Evolutionary conservation across 2,329 filamentous ascomycete genomes (phyloP), one percentile per base, ranked within the genome.

Genomic region (Verticillium isaacii): DNA sequence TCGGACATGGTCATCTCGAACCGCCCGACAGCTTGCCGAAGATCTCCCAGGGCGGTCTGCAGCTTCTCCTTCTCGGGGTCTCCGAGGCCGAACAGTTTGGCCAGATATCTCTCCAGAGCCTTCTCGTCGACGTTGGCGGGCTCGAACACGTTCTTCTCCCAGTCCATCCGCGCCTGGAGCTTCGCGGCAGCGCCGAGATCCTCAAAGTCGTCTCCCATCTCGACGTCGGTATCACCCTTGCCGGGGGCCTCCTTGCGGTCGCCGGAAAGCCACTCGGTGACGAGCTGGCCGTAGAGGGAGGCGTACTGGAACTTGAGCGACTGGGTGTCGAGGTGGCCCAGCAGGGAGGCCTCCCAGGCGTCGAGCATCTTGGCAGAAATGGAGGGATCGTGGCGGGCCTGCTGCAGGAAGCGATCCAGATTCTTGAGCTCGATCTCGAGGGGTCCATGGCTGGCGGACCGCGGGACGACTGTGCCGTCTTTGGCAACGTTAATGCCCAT

Each of bases 231-330:
- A 59, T 68, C 65, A 5, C 54, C 59, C 7, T 62, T 61, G 5
- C 58, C 62, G 12, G 19, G 6, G 17, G 34, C 56, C 12, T 15
- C 32, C 5, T 19, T 41, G 8, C 62, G 32, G 65, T 71, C 63
- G 2, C 71, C 71, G 0, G 74, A 74, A 1, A 81, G 70, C 79
- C 78, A 82, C 63, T 82, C 80, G 0, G 74, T 80, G n/a, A 80
- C 78, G 4, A 82, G 72, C 57, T 78, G 71, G 2, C 76, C 78
- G 54, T 81, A 81, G 2, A 82, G 70, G 9, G 75, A 74, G 0
- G 80, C 78, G 56, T 78, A 80, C 59, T 76, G 68, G 60, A 77
- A 80, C 64, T 76, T 78, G 17, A 76, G 72, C 7, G 77, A 77
- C 59, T 79, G 76, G 41, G 32, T 58, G 34, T 32, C 37, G 56